Base-by-base conservation (phyloP, 495 filamentous ascomycete genomes). In the Talaromyces adpressus region DNA sequence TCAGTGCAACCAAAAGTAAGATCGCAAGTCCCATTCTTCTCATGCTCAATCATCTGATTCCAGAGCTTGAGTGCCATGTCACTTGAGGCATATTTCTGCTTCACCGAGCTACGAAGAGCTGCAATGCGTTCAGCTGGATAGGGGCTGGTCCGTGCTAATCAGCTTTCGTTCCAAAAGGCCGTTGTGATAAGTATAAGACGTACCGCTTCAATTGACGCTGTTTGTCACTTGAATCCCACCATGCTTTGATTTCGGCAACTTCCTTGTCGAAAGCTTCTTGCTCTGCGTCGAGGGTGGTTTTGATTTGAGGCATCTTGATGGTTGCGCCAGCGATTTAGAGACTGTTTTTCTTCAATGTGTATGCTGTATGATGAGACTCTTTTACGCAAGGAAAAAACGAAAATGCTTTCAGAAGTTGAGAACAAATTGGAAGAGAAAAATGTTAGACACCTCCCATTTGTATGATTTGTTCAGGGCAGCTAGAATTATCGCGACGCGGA, bases 241-340 rank as follows among this genome's bases (percentile, higher is more conserved):
- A 57, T 57, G 23, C 53, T 14, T 57, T 18, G 6, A 57, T 57
- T 16, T 32, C 29, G 23, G 29, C 29, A n/a, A 57, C 53, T 57
- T 57, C 53, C 7, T 57, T 32, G 23, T 57, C 53, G 53, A 57
- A 57, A 18, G 53, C 23, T n/a, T 57, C 29, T n/a, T 29, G 53
- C 25, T 57, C 53, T 23, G n/a, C 47, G n/a, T 51, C 47, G 47
- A 51, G 47, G 20, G 47, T 51, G 20, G 47, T 23, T 51, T 51
- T 51, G 20, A 51, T 20, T n/a, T 51, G 47, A 51, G 47, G 47
- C 47, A 51, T 51, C 7, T 20, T 47, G 41, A 30, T 7, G 29
- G 7, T 30, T 5, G 29, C 1, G 0, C 29, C 5, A 6, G 6
- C 29, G 7, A 30, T 30, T 7, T 30, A 30, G 29, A 6, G 29